Evolutionary conservation across 345 rosid genomes (phyloP).

Genomic region (Sisymbrium altissimum): DNA sequence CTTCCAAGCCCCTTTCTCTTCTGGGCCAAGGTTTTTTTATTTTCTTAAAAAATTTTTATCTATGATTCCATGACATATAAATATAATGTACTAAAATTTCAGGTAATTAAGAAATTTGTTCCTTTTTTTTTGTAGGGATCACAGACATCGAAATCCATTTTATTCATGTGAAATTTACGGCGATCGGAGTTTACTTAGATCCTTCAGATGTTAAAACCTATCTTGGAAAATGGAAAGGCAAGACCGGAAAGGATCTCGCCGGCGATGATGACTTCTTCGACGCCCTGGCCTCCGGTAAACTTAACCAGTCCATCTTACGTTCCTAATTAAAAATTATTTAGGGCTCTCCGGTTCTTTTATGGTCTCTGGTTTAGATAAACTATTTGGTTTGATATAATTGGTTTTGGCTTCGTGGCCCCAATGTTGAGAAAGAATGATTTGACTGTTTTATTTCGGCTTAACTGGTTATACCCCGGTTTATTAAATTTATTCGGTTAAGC

Average conservation of each 20-base stretch:
- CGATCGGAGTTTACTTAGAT: conserved; percentile 85
- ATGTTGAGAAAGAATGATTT: background rate
- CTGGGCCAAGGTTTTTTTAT: conserved; percentile 51
- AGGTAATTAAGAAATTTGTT: background rate
- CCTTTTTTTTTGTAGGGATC: conserved; percentile 45
- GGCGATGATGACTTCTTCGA: conserved; percentile 78
- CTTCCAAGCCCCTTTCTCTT: conserved; percentile 61
- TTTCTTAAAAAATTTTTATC: too few species aligned
- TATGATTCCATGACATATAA: too few species aligned
- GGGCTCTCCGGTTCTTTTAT: background rate
- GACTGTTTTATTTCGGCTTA: background rate
- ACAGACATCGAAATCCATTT: conserved; percentile 94
- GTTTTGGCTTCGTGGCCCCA: background rate
- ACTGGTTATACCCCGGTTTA: background rate
- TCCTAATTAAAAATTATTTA: background rate
- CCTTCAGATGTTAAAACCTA: conserved; percentile 54
- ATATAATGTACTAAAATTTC: background rate
- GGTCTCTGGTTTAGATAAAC: background rate
- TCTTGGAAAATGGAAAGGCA: conserved; percentile 76
- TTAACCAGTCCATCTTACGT: background rate
- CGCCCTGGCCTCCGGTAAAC: conserved; percentile 65
- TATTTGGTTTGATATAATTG: background rate
- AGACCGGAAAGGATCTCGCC: conserved; percentile 51
- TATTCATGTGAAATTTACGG: conserved; percentile 91
- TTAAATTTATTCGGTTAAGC: background rate